Percentiles rank a stretch among this genome's conserved stretches.
Evolutionary conservation across 2,329 filamentous ascomycete genomes (phyloP).

Genomic region (Ascocoryne sarcoides): DNA sequence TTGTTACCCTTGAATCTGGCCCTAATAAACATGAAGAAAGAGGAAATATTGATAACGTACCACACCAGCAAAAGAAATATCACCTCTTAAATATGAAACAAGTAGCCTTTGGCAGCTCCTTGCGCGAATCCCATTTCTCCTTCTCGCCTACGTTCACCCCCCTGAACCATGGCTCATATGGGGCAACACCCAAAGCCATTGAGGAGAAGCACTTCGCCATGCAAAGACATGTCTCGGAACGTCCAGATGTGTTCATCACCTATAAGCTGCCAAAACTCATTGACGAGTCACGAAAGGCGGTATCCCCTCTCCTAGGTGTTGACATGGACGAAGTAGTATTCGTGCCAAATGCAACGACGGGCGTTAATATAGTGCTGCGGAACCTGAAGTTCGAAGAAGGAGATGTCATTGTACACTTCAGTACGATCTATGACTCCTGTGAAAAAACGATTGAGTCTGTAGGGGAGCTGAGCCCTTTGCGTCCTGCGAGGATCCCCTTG

Average conservation of each 20-base stretch:
- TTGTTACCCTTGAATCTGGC: too few relatives aligned
- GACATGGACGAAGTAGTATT: slow-evolving; percentile 62
- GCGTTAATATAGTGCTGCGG: slow-evolving; percentile 69
- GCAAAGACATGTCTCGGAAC: slow-evolving; percentile 57
- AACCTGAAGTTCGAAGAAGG: slow-evolving; percentile 55
- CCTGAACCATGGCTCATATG: slow-evolving; percentile 57
- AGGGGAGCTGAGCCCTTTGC: slow-evolving; percentile 12
- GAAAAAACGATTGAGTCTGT: slow-evolving; percentile 65
- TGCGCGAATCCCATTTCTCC: slow-evolving; percentile 18
- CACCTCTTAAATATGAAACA: too few relatives aligned
- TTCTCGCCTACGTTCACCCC: slow-evolving; percentile 21
- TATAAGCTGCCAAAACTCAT: slow-evolving; percentile 56
- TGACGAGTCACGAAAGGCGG: slow-evolving; percentile 52
- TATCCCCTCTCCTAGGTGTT: slow-evolving; percentile 59
- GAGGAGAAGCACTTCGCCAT: slow-evolving; percentile 50
- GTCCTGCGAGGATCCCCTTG: slow-evolving; percentile 40
- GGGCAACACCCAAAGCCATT: slow-evolving; percentile 59
- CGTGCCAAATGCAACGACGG: slow-evolving; percentile 72
- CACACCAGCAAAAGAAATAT: too few relatives aligned
- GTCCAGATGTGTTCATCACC: slow-evolving; percentile 69
- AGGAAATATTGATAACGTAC: too few relatives aligned
- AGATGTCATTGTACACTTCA: slow-evolving; percentile 71
- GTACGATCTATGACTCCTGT: slow-evolving; percentile 69
- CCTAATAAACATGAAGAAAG: too few relatives aligned
- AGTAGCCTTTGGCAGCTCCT: slow-evolving; percentile 17